Evolutionary conservation across 1,284 basidiomycete species (phyloP), one percentile per base, ranked within the genome.

Genomic region (Heterobasidion occidentale): DNA sequence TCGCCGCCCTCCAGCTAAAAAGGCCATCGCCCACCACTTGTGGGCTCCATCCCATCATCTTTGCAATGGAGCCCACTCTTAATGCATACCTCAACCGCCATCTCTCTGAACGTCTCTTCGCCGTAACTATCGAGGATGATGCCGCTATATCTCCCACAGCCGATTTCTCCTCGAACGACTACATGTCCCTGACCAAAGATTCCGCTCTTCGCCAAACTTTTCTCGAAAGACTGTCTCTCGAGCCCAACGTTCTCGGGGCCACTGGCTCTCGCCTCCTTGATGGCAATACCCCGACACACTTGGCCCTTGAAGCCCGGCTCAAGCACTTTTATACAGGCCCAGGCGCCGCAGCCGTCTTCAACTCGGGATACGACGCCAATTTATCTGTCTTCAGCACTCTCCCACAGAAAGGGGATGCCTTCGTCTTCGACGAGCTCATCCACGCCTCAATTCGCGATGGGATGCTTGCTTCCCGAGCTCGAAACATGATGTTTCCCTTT

Each of bases 111-210:
- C 50, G 50, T 36, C 36, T 36, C 33, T n/a, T 36, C 33, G 9
- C 34, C 15, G 17, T 20, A 5, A 35, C 50, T 27, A 51, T 51
- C 38, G 38, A 42, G 50, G 50, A 51, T 9, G 33, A 51, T 9
- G 36, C 34, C 35, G 17, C n/a, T n/a, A 35, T 19, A 7, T 53
- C 52, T 11, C 19, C 36, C 19, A 53, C 52, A 9, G 52, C 52
- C 27, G 52, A 53, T n/a, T 53, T 53, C 15, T 53, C 52, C 8
- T 53, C 52, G 9, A 53, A 53, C 38, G 52, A 53, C 27, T 53
- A 53, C 33, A 27, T 53, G 19, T 53, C 52, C 17, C 11, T 53
- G 17, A 53, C 36, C 36, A 53, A 42, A 17, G 52, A 53, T 12
- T 2, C 36, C 11, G 36, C 36, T 11, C 52, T 53, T 45, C n/a